phyloP scores from a whole-genome alignment of 1,284 basidiomycete species.

The Spongispora temasekensis region DNA sequence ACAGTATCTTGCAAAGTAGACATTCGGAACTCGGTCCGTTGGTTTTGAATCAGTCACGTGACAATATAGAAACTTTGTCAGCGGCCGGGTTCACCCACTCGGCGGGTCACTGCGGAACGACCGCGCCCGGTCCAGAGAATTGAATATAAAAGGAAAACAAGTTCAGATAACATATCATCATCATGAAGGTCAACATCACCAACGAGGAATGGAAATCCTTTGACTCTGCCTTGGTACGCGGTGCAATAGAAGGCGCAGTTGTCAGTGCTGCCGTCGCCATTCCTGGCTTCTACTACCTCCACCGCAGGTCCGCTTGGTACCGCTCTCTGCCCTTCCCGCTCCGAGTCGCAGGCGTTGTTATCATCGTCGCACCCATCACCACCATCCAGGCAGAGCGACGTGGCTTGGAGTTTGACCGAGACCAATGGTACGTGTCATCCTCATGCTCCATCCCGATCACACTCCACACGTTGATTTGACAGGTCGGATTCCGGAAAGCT shows the following conservation, averaged over 20 bases:
- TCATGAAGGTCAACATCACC: conserved; percentile 45
- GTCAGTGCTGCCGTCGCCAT: conserved; percentile 53
- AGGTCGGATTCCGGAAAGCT: conserved; percentile 61
- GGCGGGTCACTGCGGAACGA: no score
- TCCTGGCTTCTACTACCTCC: conserved; percentile 59
- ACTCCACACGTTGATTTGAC: not conserved
- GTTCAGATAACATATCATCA: no score
- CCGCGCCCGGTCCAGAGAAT: no score
- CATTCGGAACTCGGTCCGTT: no score
- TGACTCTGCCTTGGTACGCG: conserved; percentile 54
- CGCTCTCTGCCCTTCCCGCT: conserved; percentile 72
- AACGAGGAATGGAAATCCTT: conserved; percentile 56
- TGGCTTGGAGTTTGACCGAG: conserved; percentile 70
- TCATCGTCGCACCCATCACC: conserved; percentile 68
- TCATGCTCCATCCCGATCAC: not conserved
- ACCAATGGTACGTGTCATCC: conserved; percentile 23
- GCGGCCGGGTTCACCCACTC: no score
- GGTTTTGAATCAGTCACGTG: no score
- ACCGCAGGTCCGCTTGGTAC: conserved; percentile 63
- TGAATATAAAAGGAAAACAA: no score
- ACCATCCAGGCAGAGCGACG: conserved; percentile 83
- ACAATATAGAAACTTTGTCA: no score
- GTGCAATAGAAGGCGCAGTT: conserved; percentile 65
- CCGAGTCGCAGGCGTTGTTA: conserved; percentile 75
- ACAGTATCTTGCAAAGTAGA: no score